These are phyloP conservation scores for Spergularia azorica DNA, from an alignment of 179 eudicot species.

Conservation along the genomic window DNA sequence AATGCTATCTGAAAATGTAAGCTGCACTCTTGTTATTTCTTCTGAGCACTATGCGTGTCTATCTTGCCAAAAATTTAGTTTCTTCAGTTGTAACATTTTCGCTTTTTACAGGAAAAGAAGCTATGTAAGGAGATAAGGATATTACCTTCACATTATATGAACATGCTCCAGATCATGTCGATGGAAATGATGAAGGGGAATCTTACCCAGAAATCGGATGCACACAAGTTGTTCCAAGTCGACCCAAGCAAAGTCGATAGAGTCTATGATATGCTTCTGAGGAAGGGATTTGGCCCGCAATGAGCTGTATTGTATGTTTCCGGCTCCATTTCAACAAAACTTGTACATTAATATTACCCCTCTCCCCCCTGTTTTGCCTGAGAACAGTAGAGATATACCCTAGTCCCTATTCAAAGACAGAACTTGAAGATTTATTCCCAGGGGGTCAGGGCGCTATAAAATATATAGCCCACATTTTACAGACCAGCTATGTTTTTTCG, in stretches of 20 bases:
- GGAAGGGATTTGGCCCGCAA: conserved; percentile 65
- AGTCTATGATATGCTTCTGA: conserved; percentile 83
- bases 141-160: conserved; percentile 84
- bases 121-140: conserved; percentile 81
- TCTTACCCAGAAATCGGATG: conserved; percentile 68
- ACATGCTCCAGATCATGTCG: conserved; percentile 68
- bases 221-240: conserved; percentile 64
- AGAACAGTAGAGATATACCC: background rate
- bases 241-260: conserved; percentile 79
- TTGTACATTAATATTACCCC: background rate
- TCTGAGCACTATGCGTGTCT: background rate
- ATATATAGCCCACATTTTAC: background rate
- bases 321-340: background rate
- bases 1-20: conserved; percentile 81
- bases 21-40: conserved; percentile 24
- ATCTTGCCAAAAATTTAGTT: background rate
- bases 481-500: background rate
- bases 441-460: background rate
- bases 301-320: conserved; percentile 22
- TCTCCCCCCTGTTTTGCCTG: background rate
- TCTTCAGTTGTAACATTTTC: background rate
- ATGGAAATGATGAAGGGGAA: conserved; percentile 65
- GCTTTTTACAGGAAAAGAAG: conserved; percentile 61
- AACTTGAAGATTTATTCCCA: background rate
- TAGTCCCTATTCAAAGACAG: background rate